Base-by-base conservation (phyloP, 2,329 filamentous ascomycete genomes). In the Lachnellula arida region DNA sequence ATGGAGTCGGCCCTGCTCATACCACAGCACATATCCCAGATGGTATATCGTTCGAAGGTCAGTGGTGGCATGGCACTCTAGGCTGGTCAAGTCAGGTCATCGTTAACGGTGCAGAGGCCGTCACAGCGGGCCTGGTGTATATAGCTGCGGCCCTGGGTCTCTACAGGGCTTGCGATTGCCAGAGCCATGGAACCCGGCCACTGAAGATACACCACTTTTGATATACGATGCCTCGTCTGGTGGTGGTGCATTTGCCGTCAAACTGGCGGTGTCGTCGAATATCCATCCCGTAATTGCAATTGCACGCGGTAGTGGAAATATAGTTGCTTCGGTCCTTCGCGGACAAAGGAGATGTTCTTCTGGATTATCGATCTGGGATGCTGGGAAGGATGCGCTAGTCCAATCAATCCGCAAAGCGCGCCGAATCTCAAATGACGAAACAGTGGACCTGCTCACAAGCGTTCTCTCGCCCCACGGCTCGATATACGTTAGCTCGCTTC, bases 261-360 rank as follows among this genome's bases (percentile, higher is more conserved):
- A 85, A 62, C 71, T 85, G 15, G 54, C 56, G 34, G 48, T 9
- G 22, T 56, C 52, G 11, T 62, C 72, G 3, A 78, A 79, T 51
- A 76, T 84, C 17, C 79, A 83, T 60, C 81, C 81, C 0, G 72
- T 85, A 32, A 80, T 84, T 55, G 75, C 74, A 4, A 71, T 85
- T 14, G 80, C 80, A 0, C 80, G 82, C 3, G 66, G 71, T n/a
- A 74, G 35, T 39, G 35, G 35, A 14, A n/a, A 39, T n/a, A 39
- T n/a, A 5, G 9, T n/a, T n/a, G 14, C 14, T 14, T n/a, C 35
- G 5, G 35, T 39, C 12, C 35, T 39, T 39, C 35, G 35, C 12
- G n/a, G 35, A 39, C 3, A 39, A n/a, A n/a, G 14, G 14, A 7
- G 35, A 39, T n/a, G 6, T 39, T 39, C 35, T 39, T 0, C 35